Base-by-base conservation (phyloP, 768 basidiomycete genomes). In the Mycena vulgaris region DNA sequence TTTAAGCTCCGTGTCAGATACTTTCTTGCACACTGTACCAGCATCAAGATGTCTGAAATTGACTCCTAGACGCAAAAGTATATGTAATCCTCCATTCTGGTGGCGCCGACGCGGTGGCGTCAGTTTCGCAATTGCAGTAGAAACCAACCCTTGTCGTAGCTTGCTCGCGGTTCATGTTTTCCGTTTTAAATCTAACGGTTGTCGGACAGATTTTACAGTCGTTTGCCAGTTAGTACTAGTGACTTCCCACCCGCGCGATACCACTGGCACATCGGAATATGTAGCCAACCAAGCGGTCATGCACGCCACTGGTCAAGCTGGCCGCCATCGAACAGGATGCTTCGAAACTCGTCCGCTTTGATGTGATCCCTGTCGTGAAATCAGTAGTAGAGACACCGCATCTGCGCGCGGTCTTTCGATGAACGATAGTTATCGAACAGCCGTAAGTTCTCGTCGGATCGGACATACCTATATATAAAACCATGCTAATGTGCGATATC, bases 251-350 rank as follows among this genome's bases (percentile, higher is more conserved):
- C 52, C n/a, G 17, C 52, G 17, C 23, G 3, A n/a, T n/a, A n/a
- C n/a, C n/a, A n/a, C n/a, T n/a, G n/a, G n/a, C n/a, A n/a, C n/a
- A n/a, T n/a, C n/a, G n/a, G n/a, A n/a, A n/a, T n/a, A 21, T 31
- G 30, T 8, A 49, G 48, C 48, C 70, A 75, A 83, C 68, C 83
- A 83, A 66, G 70, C 78, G 19, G 76, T 73, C 53, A 78, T 85
- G 74, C 75, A 78, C 19, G 85, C 82, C 19, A 84, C 80, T 87
- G 83, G 75, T 78, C 37, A 88, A 86, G 75, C 70, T 87, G 30
- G 81, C 83, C 10, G 68, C 84, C 21, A 65, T 86, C 42, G 87
- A 85, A 21, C 83, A 86, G 47, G 79, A 85, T 69, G 63, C 65
- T 16, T 74, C 66, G 62, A 70, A 76, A 7, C 63, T 87, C 66